Evolutionary conservation across 2,329 filamentous ascomycete species (phyloP).

Genomic region (Trichoderma sp.): DNA sequence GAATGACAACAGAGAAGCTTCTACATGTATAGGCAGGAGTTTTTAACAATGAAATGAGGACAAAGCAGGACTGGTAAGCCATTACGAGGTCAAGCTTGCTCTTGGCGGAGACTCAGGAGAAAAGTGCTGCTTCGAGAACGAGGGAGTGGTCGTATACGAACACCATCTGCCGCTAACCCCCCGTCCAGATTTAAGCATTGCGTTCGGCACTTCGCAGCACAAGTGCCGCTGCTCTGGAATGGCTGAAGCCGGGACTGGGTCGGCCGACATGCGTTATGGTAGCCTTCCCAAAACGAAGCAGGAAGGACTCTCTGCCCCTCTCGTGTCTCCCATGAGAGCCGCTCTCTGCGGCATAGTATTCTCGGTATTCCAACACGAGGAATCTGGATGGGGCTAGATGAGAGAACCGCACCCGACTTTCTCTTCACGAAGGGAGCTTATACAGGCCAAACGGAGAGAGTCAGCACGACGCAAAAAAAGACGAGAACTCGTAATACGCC

Average conservation of each 20-base stretch:
- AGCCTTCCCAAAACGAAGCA: background rate
- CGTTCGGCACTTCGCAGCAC: constrained; percentile 22
- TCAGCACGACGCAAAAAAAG: background rate
- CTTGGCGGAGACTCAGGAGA: background rate
- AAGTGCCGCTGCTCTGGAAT: constrained; percentile 20
- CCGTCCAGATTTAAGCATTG: constrained; percentile 13
- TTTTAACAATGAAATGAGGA: background rate
- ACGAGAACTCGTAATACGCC: background rate
- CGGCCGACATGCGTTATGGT: constrained; percentile 1
- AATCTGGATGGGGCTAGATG: background rate
- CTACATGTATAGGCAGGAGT: constrained; percentile 2
- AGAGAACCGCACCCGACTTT: background rate
- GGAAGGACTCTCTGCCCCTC: background rate
- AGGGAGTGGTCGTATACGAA: no score
- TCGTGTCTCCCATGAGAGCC: background rate
- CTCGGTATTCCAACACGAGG: background rate
- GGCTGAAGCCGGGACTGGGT: constrained; percentile 4
- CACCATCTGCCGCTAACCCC: constrained; percentile 3
- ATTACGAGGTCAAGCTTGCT: constrained; percentile 4
- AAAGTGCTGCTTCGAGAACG: background rate
- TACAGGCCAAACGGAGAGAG: background rate
- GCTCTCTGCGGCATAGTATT: background rate
- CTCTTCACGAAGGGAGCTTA: background rate
- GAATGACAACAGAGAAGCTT: background rate
- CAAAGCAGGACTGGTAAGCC: background rate